phyloP scores from a whole-genome alignment of 2,329 filamentous ascomycete species.

The Rhynchosporium agropyri region DNA sequence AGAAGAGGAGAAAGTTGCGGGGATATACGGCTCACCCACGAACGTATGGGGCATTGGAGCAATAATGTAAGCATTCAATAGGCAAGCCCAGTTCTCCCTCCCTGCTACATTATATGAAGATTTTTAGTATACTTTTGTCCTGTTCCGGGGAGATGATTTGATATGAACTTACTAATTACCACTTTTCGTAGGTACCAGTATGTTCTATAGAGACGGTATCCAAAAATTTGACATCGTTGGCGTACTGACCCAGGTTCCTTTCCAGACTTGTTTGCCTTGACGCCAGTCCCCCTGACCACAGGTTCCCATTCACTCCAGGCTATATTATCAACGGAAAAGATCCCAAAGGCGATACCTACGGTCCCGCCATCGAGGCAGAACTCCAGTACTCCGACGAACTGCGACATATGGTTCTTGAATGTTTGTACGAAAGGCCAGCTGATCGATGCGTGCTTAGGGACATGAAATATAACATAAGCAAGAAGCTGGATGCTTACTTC shows the following conservation, averaged over 20 bases:
- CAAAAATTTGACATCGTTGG: not conserved
- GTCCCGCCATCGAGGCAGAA: not conserved
- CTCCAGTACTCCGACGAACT: not conserved
- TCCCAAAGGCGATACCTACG: constrained; percentile 10
- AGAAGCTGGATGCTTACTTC: not conserved
- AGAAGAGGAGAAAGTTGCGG: not conserved
- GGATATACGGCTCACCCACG: constrained; percentile 1
- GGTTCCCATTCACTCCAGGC: not conserved
- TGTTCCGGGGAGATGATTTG: too few species aligned
- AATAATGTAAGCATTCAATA: not conserved
- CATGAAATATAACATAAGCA: constrained; percentile 5
- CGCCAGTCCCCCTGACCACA: not conserved
- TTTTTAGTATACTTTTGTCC: too few species aligned
- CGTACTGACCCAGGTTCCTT: not conserved
- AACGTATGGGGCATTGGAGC: constrained; percentile 16
- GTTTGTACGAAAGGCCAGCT: constrained; percentile 14
- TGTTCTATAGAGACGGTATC: too few species aligned
- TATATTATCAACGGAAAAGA: not conserved
- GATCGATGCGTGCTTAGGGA: not conserved
- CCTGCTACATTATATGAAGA: too few species aligned
- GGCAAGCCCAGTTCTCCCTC: too few species aligned
- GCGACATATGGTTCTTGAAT: constrained; percentile 14
- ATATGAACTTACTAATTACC: too few species aligned
- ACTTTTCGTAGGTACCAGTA: too few species aligned
- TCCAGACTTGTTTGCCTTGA: not conserved